Percentiles rank a stretch among this genome's conserved stretches.
phyloP scores from a whole-genome alignment of 306 rosid species.

The Mimosa pudica region DNA sequence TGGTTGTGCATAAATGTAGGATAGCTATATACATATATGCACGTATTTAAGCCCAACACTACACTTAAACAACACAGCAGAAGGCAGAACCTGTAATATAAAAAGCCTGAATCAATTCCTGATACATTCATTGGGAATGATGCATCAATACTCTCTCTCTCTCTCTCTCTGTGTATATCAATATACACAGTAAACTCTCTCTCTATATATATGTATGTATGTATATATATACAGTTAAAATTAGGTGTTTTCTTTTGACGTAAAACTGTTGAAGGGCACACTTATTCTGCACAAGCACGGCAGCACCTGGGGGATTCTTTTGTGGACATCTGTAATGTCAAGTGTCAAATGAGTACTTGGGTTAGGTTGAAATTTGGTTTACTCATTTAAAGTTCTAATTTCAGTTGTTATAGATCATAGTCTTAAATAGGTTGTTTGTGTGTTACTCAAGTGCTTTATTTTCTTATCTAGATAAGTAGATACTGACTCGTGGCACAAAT shows the following conservation, averaged over 20 bases:
- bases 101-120: conserved; percentile 31
- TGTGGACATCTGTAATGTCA: not conserved
- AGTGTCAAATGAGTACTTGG: not conserved
- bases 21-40: conserved; percentile 17
- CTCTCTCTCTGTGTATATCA: not conserved
- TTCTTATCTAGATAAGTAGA: too few species aligned
- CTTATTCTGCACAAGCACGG: not conserved
- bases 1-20: conserved; percentile 34
- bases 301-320: not conserved
- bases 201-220: not conserved
- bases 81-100: conserved; percentile 37
- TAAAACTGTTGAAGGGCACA: not conserved
- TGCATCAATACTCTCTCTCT: conserved; percentile 36
- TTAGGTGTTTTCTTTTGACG: not conserved
- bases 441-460: too few species aligned
- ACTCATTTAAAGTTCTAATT: not conserved
- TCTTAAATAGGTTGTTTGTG: too few species aligned
- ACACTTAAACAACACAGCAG: conserved; percentile 27
- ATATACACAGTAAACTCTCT: conserved; percentile 28
- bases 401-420: too few species aligned
- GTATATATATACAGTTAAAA: not conserved
- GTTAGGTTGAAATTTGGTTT: not conserved
- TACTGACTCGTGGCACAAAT: too few species aligned
- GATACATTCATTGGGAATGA: conserved; percentile 50
- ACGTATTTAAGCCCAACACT: conserved; percentile 29